Evolutionary conservation across 257 asterid genomes (phyloP).

Genomic region (Plectranthus barbatus): DNA sequence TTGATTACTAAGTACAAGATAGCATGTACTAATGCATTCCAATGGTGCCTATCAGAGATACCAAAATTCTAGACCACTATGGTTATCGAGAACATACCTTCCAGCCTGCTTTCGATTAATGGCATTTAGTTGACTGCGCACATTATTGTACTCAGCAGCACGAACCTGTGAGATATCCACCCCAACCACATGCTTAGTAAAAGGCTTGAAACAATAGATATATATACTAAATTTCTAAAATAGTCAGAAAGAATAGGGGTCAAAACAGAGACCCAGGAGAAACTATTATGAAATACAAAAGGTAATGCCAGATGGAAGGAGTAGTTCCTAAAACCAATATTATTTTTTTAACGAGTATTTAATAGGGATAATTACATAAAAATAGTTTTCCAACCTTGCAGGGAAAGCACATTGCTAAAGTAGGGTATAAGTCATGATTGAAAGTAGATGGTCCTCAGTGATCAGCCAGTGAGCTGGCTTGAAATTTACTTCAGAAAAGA

Average conservation of each 20-base stretch:
- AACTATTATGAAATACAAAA: not conserved
- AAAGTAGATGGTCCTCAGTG: not conserved
- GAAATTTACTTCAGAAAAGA: not conserved
- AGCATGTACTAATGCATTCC: not conserved
- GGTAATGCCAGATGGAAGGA: not conserved
- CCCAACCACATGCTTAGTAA: constrained; percentile 13
- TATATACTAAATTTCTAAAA: not conserved
- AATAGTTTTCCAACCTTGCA: not conserved
- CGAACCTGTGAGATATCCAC: constrained; percentile 67
- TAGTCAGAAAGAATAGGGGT: not conserved
- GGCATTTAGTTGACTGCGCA: constrained; percentile 90
- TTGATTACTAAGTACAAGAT: not conserved
- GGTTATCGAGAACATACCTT: constrained; percentile 40
- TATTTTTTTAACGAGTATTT: not conserved
- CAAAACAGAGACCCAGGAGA: not conserved
- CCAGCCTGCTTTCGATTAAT: constrained; percentile 80
- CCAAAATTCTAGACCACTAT: not conserved
- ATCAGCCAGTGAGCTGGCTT: not conserved
- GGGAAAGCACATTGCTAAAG: not conserved
- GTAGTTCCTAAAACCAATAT: not conserved
- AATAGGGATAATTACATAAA: not conserved
- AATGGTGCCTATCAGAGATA: not conserved
- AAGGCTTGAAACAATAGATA: not conserved
- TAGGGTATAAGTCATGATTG: not conserved
- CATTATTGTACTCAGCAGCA: constrained; percentile 71